These are phyloP conservation scores for Neoboletus brunneissimus DNA, from an alignment of 768 basidiomycete genomes.

Conservation along the genomic window DNA sequence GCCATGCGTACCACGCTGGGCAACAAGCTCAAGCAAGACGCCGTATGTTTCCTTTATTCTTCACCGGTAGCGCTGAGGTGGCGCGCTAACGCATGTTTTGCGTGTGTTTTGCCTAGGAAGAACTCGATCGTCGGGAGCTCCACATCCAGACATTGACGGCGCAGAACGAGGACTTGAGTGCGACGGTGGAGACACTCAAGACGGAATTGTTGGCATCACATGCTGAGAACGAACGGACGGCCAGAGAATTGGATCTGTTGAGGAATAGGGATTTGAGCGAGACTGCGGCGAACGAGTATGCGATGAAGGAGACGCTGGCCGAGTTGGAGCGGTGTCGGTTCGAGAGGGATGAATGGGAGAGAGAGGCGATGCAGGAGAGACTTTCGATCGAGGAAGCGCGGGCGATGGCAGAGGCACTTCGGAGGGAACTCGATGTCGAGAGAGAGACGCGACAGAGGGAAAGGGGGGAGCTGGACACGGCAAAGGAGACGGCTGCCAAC, in stretches of 20 bases:
- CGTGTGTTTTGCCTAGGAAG: constrained; percentile 64
- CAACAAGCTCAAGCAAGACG: constrained; percentile 94
- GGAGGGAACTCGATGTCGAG: constrained; percentile 67
- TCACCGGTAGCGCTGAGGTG: neutral
- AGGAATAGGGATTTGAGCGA: constrained; percentile 68
- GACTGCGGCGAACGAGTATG: constrained; percentile 65
- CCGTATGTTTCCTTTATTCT: constrained; percentile 53
- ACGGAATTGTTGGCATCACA: constrained; percentile 74
- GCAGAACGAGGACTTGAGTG: constrained; percentile 70
- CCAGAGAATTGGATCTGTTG: constrained; percentile 65
- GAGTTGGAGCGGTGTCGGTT: constrained; percentile 84
- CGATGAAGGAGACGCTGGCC: constrained; percentile 76
- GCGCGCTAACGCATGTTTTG: neutral
- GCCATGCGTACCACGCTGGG: constrained; percentile 92
- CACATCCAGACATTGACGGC: constrained; percentile 73
- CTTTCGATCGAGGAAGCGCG: constrained; percentile 68
- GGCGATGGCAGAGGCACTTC: constrained; percentile 50
- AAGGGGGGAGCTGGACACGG: constrained; percentile 54
- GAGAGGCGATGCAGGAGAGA: constrained; percentile 60
- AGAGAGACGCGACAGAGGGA: constrained; percentile 57
- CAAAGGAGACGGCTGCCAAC: constrained; percentile 75
- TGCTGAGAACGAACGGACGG: constrained; percentile 68
- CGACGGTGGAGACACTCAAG: constrained; percentile 76
- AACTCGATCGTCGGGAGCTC: constrained; percentile 91
- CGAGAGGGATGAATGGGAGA: constrained; percentile 77